Percentiles rank a stretch among this genome's conserved stretches.
Evolutionary conservation across 2,329 filamentous ascomycete species (phyloP).

Genomic region (Cercospora canescens): DNA sequence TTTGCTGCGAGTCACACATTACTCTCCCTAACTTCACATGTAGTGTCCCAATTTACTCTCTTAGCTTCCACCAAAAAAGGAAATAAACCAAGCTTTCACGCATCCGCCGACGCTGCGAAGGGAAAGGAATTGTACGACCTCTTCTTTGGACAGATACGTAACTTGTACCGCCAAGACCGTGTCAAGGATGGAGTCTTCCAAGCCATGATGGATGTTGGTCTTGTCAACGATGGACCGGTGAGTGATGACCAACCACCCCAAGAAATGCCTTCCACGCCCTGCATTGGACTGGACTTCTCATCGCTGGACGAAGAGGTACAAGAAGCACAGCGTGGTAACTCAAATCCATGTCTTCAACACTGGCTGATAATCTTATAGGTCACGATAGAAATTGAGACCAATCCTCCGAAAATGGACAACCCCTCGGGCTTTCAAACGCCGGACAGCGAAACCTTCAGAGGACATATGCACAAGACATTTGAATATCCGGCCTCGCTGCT

Average conservation of each 20-base stretch:
- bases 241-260: slow-evolving; percentile 38
- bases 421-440: slow-evolving; percentile 31
- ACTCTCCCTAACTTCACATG: slow-evolving; percentile 12
- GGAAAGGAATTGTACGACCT: slow-evolving; percentile 80
- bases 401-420: slow-evolving; percentile 44
- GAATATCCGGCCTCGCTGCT: slow-evolving; percentile 37
- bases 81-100: slow-evolving; percentile 92
- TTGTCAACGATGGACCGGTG: slow-evolving; percentile 83
- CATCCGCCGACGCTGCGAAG: slow-evolving; percentile 74
- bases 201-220: slow-evolving; percentile 96
- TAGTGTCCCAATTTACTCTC: slow-evolving; percentile 96
- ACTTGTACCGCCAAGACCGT: slow-evolving; percentile 68
- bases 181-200: slow-evolving; percentile 97
- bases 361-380: slow-evolving; percentile 40
- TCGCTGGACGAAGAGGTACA: slow-evolving; percentile 59
- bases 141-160: slow-evolving; percentile 75
- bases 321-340: slow-evolving; percentile 17
- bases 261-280: slow-evolving; percentile 16
- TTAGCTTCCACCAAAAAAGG: slow-evolving; percentile 93
- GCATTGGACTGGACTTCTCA: slow-evolving; percentile 50
- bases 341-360: background rate
- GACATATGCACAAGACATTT: slow-evolving; percentile 37
- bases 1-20: background rate
- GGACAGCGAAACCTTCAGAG: slow-evolving; percentile 33
- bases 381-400: slow-evolving; percentile 51